Conservation (phyloP, 768 basidiomycete genomes). For the Jaapia argillacea region DNA sequence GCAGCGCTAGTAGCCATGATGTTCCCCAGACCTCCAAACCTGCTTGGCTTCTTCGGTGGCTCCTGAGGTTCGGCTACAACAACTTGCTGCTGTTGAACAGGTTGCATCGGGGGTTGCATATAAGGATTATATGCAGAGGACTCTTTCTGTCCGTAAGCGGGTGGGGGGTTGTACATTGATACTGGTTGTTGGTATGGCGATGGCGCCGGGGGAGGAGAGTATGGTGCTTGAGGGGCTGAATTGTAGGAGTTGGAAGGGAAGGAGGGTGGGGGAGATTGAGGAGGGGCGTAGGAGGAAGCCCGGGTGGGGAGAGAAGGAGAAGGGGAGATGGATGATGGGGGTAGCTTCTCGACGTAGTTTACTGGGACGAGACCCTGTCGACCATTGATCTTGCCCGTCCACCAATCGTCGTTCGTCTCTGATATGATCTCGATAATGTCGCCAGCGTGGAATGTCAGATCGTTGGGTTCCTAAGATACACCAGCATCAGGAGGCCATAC, state of each 20-base stretch:
- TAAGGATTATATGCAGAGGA: slow-evolving; percentile 2
- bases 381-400: slow-evolving; percentile 59
- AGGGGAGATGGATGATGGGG: too few species aligned
- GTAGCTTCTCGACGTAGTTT: slow-evolving; percentile 57
- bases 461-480: slow-evolving; percentile 72
- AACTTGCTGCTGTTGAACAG: slow-evolving; percentile 24
- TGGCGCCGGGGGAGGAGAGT: slow-evolving; percentile 6
- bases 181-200: too few species aligned
- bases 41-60: slow-evolving; percentile 42
- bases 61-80: slow-evolving; percentile 33
- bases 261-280: slow-evolving; percentile 9
- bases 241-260: not conserved
- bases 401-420: slow-evolving; percentile 84
- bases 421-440: slow-evolving; percentile 72
- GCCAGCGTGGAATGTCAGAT: slow-evolving; percentile 66
- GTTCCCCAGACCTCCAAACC: slow-evolving; percentile 44
- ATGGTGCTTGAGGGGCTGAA: not conserved
- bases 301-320: slow-evolving; percentile 13
- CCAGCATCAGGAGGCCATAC: not conserved
- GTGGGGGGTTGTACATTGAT: too few species aligned
- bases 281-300: slow-evolving; percentile 12
- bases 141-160: slow-evolving; percentile 15
- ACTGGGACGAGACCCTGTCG: slow-evolving; percentile 72
- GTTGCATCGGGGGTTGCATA: slow-evolving; percentile 19
- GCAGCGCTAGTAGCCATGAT: slow-evolving; percentile 54